A percentile compares a stretch with the other conserved stretches of the same genome.
Conservation (phyloP, 805 yeast genomes). For the Komagataella kurtzmanii region DNA sequence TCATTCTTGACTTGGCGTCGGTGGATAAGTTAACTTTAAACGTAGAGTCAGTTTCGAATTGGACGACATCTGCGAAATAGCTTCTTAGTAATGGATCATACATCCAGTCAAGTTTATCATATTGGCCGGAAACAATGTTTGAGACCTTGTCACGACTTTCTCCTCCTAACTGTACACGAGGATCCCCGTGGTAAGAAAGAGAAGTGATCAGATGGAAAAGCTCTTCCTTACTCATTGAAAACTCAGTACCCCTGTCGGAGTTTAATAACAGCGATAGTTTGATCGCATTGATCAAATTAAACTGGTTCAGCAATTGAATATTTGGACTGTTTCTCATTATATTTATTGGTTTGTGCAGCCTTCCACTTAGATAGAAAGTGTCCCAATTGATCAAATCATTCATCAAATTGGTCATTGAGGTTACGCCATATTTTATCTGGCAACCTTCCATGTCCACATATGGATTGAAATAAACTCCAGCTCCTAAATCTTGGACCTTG, state of each 20-base stretch:
- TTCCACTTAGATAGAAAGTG: slow-evolving; percentile 77
- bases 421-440: slow-evolving; percentile 74
- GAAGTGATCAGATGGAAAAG: slow-evolving; percentile 69
- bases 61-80: slow-evolving; percentile 19
- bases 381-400: slow-evolving; percentile 77
- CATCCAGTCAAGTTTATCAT: slow-evolving; percentile 49
- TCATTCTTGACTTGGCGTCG: slow-evolving; percentile 23
- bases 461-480: slow-evolving; percentile 92
- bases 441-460: slow-evolving; percentile 40
- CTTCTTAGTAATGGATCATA: slow-evolving; percentile 52
- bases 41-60: background rate
- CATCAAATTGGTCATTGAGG: slow-evolving; percentile 44
- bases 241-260: slow-evolving; percentile 20
- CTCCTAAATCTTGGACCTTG: slow-evolving; percentile 55
- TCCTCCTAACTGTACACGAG: slow-evolving; percentile 73
- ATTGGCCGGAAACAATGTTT: slow-evolving; percentile 76
- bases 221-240: slow-evolving; percentile 39
- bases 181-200: slow-evolving; percentile 82
- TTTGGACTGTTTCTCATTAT: slow-evolving; percentile 51
- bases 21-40: slow-evolving; percentile 18
- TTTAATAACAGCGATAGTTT: slow-evolving; percentile 49
- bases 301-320: slow-evolving; percentile 56
- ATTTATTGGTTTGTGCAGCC: slow-evolving; percentile 89
- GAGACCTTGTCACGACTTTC: slow-evolving; percentile 83
- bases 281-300: slow-evolving; percentile 67